Percentiles rank a stretch among this genome's conserved stretches.
These are phyloP conservation scores for Murraya koenigii DNA, from an alignment of 345 rosid genomes.

Conservation along the genomic window DNA sequence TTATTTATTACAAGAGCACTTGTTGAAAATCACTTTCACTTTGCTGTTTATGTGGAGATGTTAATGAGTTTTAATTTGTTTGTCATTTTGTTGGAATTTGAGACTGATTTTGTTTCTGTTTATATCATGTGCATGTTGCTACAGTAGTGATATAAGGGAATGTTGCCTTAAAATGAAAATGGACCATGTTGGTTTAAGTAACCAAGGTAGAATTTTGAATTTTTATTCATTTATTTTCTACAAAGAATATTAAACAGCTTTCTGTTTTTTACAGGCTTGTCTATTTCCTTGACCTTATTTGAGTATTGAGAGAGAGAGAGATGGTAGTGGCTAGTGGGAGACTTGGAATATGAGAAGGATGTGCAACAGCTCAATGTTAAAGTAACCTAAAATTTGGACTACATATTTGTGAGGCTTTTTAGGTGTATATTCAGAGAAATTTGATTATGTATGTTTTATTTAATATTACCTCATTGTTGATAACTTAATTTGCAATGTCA, in stretches of 20 bases:
- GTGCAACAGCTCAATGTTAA: conserved; percentile 27
- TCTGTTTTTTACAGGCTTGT: conserved; percentile 25
- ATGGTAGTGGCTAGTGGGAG: background rate
- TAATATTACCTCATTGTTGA: background rate
- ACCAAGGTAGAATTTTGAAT: background rate
- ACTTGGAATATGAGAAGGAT: conserved; percentile 10
- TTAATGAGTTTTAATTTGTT: conserved; percentile 21
- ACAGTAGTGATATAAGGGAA: conserved; percentile 9
- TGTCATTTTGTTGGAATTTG: conserved; percentile 37
- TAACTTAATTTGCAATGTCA: background rate
- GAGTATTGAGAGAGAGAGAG: conserved; percentile 8
- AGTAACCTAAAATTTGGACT: conserved; percentile 23
- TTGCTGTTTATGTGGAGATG: conserved; percentile 12
- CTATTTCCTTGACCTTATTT: conserved; percentile 18
- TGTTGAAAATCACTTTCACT: conserved; percentile 16
- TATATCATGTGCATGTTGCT: conserved; percentile 19
- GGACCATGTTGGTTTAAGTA: conserved; percentile 29
- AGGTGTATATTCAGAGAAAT: conserved; percentile 11
- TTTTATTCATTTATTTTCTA: conserved; percentile 13
- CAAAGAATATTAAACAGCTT: conserved; percentile 9
- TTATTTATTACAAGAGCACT: conserved; percentile 16
- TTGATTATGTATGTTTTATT: conserved; percentile 9
- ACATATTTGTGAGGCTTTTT: conserved; percentile 3
- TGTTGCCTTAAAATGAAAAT: conserved; percentile 26
- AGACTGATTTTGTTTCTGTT: conserved; percentile 29